A percentile compares a stretch with the other conserved stretches of the same genome.
phyloP scores from a whole-genome alignment of 495 filamentous ascomycete species.

The Hypomontagnella submonticulosa region DNA sequence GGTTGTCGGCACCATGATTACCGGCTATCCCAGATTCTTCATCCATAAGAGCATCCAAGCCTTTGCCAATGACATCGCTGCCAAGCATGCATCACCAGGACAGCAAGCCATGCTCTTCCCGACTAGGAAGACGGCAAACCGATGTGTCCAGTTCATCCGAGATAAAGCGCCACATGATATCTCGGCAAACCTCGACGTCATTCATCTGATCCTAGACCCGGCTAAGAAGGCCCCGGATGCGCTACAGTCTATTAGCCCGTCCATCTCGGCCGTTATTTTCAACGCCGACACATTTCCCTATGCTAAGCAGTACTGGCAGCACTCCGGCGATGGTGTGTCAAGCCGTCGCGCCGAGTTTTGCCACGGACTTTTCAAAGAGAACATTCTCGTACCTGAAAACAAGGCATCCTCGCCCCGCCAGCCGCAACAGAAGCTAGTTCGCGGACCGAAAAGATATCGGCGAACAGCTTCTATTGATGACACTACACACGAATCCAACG shows the following conservation, averaged over 20 bases:
- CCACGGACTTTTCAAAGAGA: constrained; percentile 75
- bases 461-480: constrained; percentile 64
- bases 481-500: constrained; percentile 19
- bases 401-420: constrained; percentile 29
- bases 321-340: constrained; percentile 93
- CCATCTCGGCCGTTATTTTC: constrained; percentile 78
- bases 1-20: constrained; percentile 85
- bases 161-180: constrained; percentile 62
- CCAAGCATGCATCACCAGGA: constrained; percentile 66
- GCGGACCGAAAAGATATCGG: constrained; percentile 79
- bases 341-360: constrained; percentile 93
- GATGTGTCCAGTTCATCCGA: constrained; percentile 79
- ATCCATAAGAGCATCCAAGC: constrained; percentile 84
- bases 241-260: constrained; percentile 52
- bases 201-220: constrained; percentile 72
- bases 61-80: constrained; percentile 75
- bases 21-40: constrained; percentile 98
- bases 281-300: constrained; percentile 69
- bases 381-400: constrained; percentile 69
- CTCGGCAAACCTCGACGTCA: constrained; percentile 64
- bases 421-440: constrained; percentile 59
- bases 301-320: constrained; percentile 95
- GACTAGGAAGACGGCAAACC: constrained; percentile 68
- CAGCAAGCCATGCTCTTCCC: constrained; percentile 86
- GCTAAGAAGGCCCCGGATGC: constrained; percentile 61